These are phyloP conservation scores for Debaryomyces prosopidis DNA, from an alignment of 805 yeast species.

Conservation along the genomic window DNA sequence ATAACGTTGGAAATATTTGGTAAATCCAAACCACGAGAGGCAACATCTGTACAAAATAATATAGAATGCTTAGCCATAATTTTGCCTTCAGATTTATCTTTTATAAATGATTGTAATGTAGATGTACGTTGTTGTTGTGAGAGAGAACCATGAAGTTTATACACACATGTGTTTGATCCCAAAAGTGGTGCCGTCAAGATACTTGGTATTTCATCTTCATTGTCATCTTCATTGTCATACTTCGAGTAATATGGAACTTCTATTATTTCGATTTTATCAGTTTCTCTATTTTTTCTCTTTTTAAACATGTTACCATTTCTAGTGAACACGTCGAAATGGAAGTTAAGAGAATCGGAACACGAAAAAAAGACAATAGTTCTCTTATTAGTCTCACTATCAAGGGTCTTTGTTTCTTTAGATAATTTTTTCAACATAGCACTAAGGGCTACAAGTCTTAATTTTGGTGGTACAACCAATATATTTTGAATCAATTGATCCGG, in stretches of 20 bases:
- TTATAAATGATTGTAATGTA: constrained; percentile 65
- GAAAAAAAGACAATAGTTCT: constrained; percentile 85
- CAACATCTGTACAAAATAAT: constrained; percentile 95
- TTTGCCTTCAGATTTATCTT: constrained; percentile 31
- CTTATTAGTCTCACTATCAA: neutral
- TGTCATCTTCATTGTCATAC: constrained; percentile 22
- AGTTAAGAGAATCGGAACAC: constrained; percentile 96
- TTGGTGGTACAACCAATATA: constrained; percentile 86
- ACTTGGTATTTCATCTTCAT: constrained; percentile 32
- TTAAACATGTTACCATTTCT: constrained; percentile 50
- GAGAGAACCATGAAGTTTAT: constrained; percentile 87
- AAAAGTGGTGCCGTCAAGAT: constrained; percentile 56
- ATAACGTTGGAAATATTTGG: constrained; percentile 83
- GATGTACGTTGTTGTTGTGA: constrained; percentile 80
- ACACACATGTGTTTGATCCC: constrained; percentile 43
- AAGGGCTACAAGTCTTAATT: constrained; percentile 79
- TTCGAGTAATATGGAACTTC: constrained; percentile 11
- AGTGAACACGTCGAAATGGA: constrained; percentile 77
- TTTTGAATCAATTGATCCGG: constrained; percentile 91
- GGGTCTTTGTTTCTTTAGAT: constrained; percentile 14
- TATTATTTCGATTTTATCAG: constrained; percentile 17
- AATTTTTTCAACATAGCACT: constrained; percentile 59
- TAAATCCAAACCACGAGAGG: constrained; percentile 93
- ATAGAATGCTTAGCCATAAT: constrained; percentile 51
- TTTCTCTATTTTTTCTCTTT: constrained; percentile 29